Base-by-base conservation (phyloP, 164 flowering plant genomes). In the Echeveria elegans region DNA sequence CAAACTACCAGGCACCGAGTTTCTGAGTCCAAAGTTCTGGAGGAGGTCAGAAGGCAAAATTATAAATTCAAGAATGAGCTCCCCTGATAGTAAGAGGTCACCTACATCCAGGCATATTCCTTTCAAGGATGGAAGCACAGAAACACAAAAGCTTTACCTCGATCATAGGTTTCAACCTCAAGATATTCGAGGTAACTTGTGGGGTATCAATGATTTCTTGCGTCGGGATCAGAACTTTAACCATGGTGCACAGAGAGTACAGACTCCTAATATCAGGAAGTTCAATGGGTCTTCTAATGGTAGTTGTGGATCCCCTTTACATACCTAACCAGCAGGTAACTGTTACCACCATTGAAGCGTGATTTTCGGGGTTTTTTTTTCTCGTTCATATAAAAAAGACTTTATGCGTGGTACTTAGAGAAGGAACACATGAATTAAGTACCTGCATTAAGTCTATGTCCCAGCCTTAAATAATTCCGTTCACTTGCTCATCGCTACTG, bases 1-100 rank as follows among this genome's bases (percentile, higher is more conserved):
- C 74, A 83, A 77, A 75, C 65, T 93, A 16, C 96, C 97, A 60
- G 95, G 97, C 26, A 74, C 96, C 19, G 96, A 89, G 24, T 91
- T 94, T 72, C 76, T 94, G 71, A 89, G 96, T 74, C 82, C 97
- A 65, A 92, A 87, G 77, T 87, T 89, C 75, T 87, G 97, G 97
- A 86, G 80, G 73, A 89, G 78, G 77, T 62, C 85, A 16, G 96
- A 87, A 41, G 85, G 81, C 29, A 78, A 83, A 61, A 73, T 62
- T 68, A 72, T 82, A 12, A 67, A 71, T 26, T 70, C 88, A 38
- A 78, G 78, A 67, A 73, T 80, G 40, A 73, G 82, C 65, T 72
- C 86, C 59, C 72, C 83, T 16, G 72, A 71, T n/a, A 52, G 40
- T 40, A 52, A 67, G 4, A 60, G 59, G 41, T 64, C 72, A 43